These are phyloP conservation scores for Spirogloea muscicola DNA, from an alignment of 139 green algal species.

Conservation along the genomic window DNA sequence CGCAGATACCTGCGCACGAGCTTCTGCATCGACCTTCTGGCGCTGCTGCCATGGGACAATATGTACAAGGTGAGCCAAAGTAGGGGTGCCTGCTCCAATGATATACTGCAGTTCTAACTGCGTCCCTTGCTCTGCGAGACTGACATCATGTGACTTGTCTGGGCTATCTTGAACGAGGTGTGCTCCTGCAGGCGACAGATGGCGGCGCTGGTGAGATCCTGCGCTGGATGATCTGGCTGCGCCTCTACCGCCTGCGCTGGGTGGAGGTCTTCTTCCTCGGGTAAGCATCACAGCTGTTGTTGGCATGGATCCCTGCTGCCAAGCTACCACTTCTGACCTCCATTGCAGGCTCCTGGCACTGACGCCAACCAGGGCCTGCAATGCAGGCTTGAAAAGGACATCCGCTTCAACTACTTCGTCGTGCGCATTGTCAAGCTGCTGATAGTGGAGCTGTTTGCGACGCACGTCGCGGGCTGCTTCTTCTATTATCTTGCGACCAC, in stretches of 20 bases:
- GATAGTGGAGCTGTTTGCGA: slow-evolving; percentile 20
- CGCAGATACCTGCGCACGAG: slow-evolving; percentile 6
- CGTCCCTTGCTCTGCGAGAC: too few relatives aligned
- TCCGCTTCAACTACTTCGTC: slow-evolving; percentile 22
- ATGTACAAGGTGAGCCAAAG: slow-evolving; percentile 26
- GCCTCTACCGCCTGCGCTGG: not conserved
- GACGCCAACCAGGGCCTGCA: too few relatives aligned
- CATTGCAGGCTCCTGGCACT: too few relatives aligned
- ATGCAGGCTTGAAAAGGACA: slow-evolving; percentile 18
- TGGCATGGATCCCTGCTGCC: too few relatives aligned
- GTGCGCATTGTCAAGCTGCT: slow-evolving; percentile 18
- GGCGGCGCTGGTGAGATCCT: slow-evolving; percentile 2
- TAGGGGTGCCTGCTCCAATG: too few relatives aligned
- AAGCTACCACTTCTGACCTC: too few relatives aligned
- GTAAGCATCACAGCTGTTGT: too few relatives aligned
- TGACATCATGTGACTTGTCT: too few relatives aligned
- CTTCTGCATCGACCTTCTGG: slow-evolving; percentile 19
- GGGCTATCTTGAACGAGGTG: too few relatives aligned
- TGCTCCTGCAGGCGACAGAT: too few relatives aligned
- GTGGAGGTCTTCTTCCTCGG: slow-evolving; percentile 3
- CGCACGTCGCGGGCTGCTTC: slow-evolving; percentile 23
- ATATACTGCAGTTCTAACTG: too few relatives aligned
- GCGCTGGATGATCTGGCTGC: slow-evolving; percentile 21
- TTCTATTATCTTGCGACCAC: slow-evolving; percentile 32
- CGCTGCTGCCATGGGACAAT: slow-evolving; percentile 15